These are phyloP conservation scores for Fusarium phyllophilum DNA, from an alignment of 2,329 filamentous ascomycete species.

Conservation along the genomic window DNA sequence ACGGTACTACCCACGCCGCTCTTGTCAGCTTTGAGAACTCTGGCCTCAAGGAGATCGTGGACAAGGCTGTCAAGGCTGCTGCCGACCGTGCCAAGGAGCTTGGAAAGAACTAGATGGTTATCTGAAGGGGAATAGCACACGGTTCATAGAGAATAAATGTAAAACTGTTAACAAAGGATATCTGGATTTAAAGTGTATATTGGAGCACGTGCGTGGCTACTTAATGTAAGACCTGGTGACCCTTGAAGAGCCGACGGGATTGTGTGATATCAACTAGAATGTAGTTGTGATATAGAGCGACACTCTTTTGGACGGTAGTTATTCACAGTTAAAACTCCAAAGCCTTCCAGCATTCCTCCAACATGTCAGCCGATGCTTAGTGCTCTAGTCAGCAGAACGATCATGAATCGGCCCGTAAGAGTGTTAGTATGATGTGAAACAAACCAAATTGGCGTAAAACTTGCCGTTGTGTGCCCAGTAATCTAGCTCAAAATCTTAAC, in stretches of 20 bases:
- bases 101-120: conserved; percentile 47
- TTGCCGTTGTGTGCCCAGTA: background rate
- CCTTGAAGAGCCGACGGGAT: background rate
- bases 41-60: conserved; percentile 55
- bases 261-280: background rate
- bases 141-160: background rate
- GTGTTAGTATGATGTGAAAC: background rate
- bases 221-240: fast-evolving
- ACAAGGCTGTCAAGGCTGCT: conserved; percentile 59
- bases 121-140: fast-evolving
- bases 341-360: background rate
- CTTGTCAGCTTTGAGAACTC: conserved; percentile 59
- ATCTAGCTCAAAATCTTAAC: background rate
- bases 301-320: background rate
- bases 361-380: background rate
- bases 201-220: fast-evolving
- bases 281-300: background rate
- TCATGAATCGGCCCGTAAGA: background rate
- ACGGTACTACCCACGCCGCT: conserved; percentile 61
- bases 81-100: conserved; percentile 56
- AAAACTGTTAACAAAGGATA: background rate
- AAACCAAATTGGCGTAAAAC: background rate
- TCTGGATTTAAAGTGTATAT: background rate
- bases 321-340: background rate
- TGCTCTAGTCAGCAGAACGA: background rate